A percentile compares a stretch with the other conserved stretches of the same genome.
Evolutionary conservation across 1,139 yeast genomes (phyloP).

Genomic region (Williopsis jadinii): DNA sequence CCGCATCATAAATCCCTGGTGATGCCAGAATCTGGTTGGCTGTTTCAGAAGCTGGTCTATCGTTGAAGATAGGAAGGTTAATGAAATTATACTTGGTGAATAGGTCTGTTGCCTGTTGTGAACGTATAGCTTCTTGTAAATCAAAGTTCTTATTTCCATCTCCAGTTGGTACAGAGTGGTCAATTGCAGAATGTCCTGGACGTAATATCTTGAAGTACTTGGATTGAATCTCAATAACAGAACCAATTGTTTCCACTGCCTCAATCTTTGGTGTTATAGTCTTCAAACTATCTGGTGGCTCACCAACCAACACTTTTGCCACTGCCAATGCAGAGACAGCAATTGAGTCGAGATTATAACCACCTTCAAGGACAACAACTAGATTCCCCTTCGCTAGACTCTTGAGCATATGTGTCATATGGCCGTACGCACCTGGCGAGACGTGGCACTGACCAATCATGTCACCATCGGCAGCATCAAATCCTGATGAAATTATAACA

Average conservation of each 20-base stretch:
- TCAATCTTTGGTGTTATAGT: constrained; percentile 61
- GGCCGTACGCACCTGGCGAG: constrained; percentile 92
- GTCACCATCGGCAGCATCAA: constrained; percentile 98
- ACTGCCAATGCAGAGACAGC: constrained; percentile 89
- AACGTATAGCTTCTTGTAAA: constrained; percentile 65
- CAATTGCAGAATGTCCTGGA: constrained; percentile 46
- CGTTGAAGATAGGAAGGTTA: constrained; percentile 58
- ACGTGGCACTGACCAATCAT: constrained; percentile 97
- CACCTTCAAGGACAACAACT: constrained; percentile 92
- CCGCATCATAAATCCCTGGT: constrained; percentile 58
- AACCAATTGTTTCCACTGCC: constrained; percentile 80
- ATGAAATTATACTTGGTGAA: constrained; percentile 53
- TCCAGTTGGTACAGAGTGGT: constrained; percentile 17
- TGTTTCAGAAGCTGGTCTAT: constrained; percentile 34
- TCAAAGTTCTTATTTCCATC: constrained; percentile 32
- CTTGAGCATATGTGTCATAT: constrained; percentile 90
- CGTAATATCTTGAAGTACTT: constrained; percentile 82
- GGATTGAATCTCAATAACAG: constrained; percentile 75
- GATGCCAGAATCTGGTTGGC: constrained; percentile 75
- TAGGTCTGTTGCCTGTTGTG: constrained; percentile 56
- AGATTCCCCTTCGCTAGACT: constrained; percentile 82
- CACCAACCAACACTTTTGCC: constrained; percentile 86
- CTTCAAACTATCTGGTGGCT: constrained; percentile 79
- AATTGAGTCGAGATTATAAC: constrained; percentile 87
- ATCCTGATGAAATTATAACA: constrained; percentile 89